Evolutionary conservation across 371 early-diverging fungal species (phyloP), one percentile per base, ranked within the genome.

Genomic region (Homolaphlyctis polyrhiza): DNA sequence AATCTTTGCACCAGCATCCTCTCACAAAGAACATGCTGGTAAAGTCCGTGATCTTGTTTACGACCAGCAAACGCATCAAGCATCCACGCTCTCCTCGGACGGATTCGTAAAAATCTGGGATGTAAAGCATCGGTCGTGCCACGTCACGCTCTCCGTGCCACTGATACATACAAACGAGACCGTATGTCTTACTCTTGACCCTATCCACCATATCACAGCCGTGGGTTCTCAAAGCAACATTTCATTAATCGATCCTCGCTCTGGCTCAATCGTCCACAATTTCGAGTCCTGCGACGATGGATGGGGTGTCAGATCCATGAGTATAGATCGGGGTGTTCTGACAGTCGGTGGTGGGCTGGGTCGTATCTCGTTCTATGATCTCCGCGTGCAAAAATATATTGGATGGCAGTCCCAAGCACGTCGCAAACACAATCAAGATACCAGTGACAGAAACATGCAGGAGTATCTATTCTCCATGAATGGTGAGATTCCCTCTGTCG

Each of bases 251-350:
- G 90, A 89, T 62, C 77, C 86, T 2, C 80, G 90, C 6, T 48
- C 62, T 1, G 55, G 43, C 2, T 54, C 50, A 4, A 58, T 79
- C 18, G 83, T 78, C 1, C 81, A 78, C 36, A 70, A 66, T 1
- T 65, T 81, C 35, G 76, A 74, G 5, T 84, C 86, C 2, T 70
- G 73, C 35, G 90, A 89, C 70, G 84, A 82, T 0, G 81, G 80
- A 0, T 88, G 89, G 87, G 90, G 90, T 1, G 88, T 89, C 2
- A 74, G 89, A 2, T 77, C 85, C 5, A 49, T 89, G 4, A 73
- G 71, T 28, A 75, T 85, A 48, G 73, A 75, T 48, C 60, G 71
- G 29, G 76, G 77, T 48, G 74, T 86, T 30, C 51, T 87, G 30
- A 79, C 87, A 0, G 76, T 83, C 18, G 89, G 90, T 0, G 86